Conservation (phyloP, 2,329 filamentous ascomycete species). For the Diaporthe australafricana region DNA sequence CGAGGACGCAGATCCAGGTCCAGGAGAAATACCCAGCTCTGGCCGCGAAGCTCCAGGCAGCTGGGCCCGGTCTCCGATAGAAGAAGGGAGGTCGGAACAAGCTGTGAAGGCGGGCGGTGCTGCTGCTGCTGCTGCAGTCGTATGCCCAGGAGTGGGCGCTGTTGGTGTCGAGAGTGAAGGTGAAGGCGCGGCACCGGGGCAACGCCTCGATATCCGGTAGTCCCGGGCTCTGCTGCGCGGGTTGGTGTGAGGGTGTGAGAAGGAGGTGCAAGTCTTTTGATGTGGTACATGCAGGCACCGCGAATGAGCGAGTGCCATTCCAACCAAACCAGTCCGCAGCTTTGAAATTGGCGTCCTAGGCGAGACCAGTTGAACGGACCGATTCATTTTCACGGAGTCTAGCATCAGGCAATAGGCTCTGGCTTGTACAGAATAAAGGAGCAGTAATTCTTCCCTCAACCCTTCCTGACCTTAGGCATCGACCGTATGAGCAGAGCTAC, state of each 20-base stretch:
- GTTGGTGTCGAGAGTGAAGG: not conserved
- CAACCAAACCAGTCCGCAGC: not conserved
- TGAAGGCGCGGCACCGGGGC: not conserved
- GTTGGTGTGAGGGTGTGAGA: not conserved
- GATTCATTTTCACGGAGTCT: not conserved
- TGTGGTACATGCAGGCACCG: not conserved
- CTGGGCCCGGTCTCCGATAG: conserved; percentile 54
- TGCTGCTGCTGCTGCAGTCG: not conserved
- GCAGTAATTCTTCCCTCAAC: conserved; percentile 30
- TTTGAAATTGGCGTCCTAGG: conserved; percentile 8
- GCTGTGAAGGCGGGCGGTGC: not conserved
- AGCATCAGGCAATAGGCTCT: conserved; percentile 23
- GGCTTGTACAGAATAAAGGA: conserved; percentile 26
- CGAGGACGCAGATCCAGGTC: conserved; percentile 92
- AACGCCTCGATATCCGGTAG: not conserved
- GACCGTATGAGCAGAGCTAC: not conserved
- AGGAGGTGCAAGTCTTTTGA: not conserved
- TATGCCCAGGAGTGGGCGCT: not conserved
- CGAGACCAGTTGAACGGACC: not conserved
- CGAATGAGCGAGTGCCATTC: not conserved
- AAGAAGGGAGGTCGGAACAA: conserved; percentile 11
- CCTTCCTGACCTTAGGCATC: not conserved
- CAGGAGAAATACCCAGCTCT: conserved; percentile 88
- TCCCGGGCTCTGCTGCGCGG: not conserved
- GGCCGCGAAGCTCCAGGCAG: conserved; percentile 74